phyloP scores from a whole-genome alignment of 2,329 filamentous ascomycete species.

The Aspergillus ustus region DNA sequence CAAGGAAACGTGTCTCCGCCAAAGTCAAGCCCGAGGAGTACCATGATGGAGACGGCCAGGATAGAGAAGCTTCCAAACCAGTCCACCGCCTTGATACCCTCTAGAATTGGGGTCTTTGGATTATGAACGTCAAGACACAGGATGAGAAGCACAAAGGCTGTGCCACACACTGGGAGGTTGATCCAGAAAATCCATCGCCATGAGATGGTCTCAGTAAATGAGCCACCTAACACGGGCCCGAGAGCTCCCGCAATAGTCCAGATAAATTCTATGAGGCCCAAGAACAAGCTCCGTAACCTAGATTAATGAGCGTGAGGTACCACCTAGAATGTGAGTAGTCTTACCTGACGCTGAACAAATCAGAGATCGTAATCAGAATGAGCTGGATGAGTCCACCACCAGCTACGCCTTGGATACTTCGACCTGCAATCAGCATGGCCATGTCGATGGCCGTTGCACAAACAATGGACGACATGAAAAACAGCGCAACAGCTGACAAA shows the following conservation, averaged over 20 bases:
- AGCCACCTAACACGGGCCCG: constrained; percentile 59
- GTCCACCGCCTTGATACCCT: constrained; percentile 58
- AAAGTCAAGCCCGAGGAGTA: constrained; percentile 60
- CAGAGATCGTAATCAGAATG: constrained; percentile 59
- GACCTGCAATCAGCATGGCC: constrained; percentile 57
- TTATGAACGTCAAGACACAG: constrained; percentile 61
- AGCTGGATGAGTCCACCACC: constrained; percentile 59
- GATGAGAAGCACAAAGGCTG: constrained; percentile 55
- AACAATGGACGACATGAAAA: constrained; percentile 55
- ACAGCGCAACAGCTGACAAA: constrained; percentile 53
- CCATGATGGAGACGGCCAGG: constrained; percentile 55
- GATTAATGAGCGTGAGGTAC: background rate
- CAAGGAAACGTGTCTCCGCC: constrained; percentile 59
- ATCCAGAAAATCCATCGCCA: constrained; percentile 64
- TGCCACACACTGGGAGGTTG: constrained; percentile 57
- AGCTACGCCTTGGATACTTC: constrained; percentile 59
- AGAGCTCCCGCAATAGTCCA: constrained; percentile 60
- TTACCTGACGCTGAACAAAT: constrained; percentile 58
- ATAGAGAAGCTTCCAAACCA: constrained; percentile 60
- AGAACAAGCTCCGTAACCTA: constrained; percentile 53
- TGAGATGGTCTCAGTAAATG: constrained; percentile 47
- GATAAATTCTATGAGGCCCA: constrained; percentile 57
- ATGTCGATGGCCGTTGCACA: constrained; percentile 55
- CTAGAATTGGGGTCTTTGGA: constrained; percentile 54
- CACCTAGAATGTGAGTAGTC: background rate